Base-by-base conservation (phyloP, 2,329 filamentous ascomycete genomes). In the Cercospora sojina region DNA sequence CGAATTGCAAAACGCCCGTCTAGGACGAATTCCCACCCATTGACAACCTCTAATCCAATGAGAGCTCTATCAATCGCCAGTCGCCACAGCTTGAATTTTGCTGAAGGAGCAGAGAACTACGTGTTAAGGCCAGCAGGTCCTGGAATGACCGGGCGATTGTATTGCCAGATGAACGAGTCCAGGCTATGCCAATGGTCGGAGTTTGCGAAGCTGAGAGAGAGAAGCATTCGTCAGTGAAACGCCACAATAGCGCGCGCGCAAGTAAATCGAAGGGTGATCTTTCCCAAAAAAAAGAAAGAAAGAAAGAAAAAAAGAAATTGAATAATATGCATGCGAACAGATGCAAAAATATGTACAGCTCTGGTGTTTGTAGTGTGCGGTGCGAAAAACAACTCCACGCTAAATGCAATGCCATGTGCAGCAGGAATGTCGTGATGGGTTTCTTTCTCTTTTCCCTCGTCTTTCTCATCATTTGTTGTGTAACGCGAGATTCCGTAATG, bases 401-500 rank as follows among this genome's bases (percentile, higher is more conserved):
- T 57, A 35, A 57, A 31, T 57, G 53, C 53, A 56, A 10, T 43
- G 35, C 58, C 32, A 29, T 5, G 3, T 29, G 25, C 58, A 47
- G 58, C 57, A 43, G 57, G 55, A 23, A 43, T 41, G 10, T 59
- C 57, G 20, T 59, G 32, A 43, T 13, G 4, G 9, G 23, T 56
- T 56, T 35, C 32, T 35, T 35, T 29, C 18, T 49, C 18, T 6
- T 65, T 27, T 3, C 41, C 23, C 20, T 61, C 25, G 3, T 51
- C 18, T 18, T 20, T 1, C 5, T 2, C 16, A 53, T 35, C 67
- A 78, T 71, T 76, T 88, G 77, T 98, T 98, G 79, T 97, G 90
- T 85, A 92, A 90, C 20, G 97, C 75, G 74, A 98, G 88, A 72
- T 90, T 98, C 78, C 90, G 83, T 77, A 97, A 83, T 43, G 90